A percentile compares a stretch with the other conserved stretches of the same genome.
phyloP scores from a whole-genome alignment of 129 eudicot species.

The Rutidosis leptorrhynchoides region DNA sequence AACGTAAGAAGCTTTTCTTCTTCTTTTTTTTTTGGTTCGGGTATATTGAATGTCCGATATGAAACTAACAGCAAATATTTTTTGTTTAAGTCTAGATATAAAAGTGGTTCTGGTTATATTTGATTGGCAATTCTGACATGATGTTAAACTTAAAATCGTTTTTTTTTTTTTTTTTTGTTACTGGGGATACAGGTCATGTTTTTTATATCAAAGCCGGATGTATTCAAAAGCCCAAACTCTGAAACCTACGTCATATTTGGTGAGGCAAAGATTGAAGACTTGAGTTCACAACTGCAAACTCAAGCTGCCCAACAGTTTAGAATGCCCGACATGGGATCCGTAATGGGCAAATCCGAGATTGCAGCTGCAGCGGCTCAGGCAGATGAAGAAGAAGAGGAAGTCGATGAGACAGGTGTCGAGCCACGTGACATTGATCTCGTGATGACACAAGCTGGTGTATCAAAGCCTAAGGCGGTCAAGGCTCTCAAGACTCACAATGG shows the following conservation, averaged over 20 bases:
- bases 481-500: conserved; percentile 75
- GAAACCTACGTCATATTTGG: conserved; percentile 87
- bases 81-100: too few species aligned
- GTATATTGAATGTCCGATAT: too few species aligned
- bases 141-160: neutral
- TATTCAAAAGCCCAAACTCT: conserved; percentile 86
- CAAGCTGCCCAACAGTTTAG: conserved; percentile 90
- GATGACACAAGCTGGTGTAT: conserved; percentile 75
- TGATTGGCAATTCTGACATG: neutral
- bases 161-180: too few species aligned
- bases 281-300: conserved; percentile 87
- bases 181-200: conserved; percentile 52
- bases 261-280: conserved; percentile 86
- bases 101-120: too few species aligned
- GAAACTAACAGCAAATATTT: too few species aligned
- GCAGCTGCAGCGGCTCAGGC: conserved; percentile 46
- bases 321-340: conserved; percentile 72
- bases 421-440: conserved; percentile 72
- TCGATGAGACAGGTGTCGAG: conserved; percentile 70
- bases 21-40: too few species aligned
- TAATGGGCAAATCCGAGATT: conserved; percentile 58
- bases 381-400: conserved; percentile 87
- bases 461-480: conserved; percentile 69
- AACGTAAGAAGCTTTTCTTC: conserved; percentile 44
- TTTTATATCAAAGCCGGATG: conserved; percentile 90